A percentile compares a stretch with the other conserved stretches of the same genome.
phyloP scores from a whole-genome alignment of 2,329 filamentous ascomycete species.

The Zymoseptoria pseudotritici region DNA sequence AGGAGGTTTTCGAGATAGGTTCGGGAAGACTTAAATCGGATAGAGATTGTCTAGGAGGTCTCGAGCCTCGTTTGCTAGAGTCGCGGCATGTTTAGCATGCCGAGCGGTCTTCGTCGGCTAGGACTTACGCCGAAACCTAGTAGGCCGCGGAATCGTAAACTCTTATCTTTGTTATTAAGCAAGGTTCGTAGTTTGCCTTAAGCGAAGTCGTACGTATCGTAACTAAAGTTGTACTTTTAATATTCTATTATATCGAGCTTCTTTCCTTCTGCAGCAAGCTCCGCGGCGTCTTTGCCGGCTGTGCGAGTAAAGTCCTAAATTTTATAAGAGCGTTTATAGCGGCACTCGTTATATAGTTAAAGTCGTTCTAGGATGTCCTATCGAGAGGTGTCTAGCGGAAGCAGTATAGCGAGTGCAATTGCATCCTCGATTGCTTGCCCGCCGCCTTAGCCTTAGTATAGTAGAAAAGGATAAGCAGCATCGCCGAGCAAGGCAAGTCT shows the following conservation, averaged over 20 bases:
- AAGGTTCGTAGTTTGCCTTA: too few species aligned
- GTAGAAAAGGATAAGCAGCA: conserved; percentile 61
- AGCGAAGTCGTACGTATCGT: conserved; percentile 45
- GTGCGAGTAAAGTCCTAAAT: conserved; percentile 53
- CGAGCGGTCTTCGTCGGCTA: conserved; percentile 16
- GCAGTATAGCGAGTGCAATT: conserved; percentile 48
- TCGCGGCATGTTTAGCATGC: conserved; percentile 24
- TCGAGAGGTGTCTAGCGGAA: conserved; percentile 39
- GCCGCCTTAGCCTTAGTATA: conserved; percentile 54
- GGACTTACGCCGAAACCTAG: conserved; percentile 22
- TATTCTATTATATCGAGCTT: conserved; percentile 22
- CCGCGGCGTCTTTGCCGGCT: conserved; percentile 35
- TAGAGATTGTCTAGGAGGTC: conserved; percentile 33
- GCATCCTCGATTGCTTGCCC: conserved; percentile 61
- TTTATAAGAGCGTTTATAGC: conserved; percentile 49
- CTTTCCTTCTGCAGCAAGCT: conserved; percentile 3
- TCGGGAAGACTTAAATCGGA: conserved; percentile 35
- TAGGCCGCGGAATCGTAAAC: too few species aligned
- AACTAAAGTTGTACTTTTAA: conserved; percentile 22
- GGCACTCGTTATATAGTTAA: conserved; percentile 49
- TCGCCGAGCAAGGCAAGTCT: conserved; percentile 57
- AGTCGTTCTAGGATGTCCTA: conserved; percentile 49
- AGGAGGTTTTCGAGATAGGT: conserved; percentile 37
- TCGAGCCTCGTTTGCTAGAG: neutral
- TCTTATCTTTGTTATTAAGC: too few species aligned